Percentiles rank a stretch among this genome's conserved stretches.
Conservation (phyloP, 371 early-diverging fungal genomes). For the Apophysomyces variabilis region DNA sequence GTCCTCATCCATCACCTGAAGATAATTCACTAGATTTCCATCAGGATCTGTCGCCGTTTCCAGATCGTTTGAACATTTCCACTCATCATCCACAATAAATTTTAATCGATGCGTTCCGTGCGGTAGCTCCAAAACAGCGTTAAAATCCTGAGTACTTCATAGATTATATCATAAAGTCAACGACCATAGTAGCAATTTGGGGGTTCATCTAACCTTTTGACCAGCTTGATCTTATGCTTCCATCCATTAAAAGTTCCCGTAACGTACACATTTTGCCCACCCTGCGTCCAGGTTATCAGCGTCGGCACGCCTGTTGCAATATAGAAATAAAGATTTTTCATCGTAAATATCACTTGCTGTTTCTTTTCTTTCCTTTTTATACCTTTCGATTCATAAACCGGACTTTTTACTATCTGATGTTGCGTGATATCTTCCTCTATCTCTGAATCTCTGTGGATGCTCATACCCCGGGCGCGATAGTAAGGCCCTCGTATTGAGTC, state of each 20-base stretch:
- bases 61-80: conserved; percentile 92
- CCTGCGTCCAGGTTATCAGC: conserved; percentile 91
- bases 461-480: conserved; percentile 55
- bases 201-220: conserved; percentile 63
- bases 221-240: conserved; percentile 90
- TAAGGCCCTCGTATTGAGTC: conserved; percentile 55
- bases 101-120: conserved; percentile 95
- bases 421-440: conserved; percentile 33
- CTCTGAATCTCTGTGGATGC: conserved; percentile 47
- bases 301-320: conserved; percentile 63
- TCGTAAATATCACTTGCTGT: neutral
- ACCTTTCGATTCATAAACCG: conserved; percentile 20
- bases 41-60: conserved; percentile 92
- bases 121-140: conserved; percentile 85
- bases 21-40: conserved; percentile 94
- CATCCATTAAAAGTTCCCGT: conserved; percentile 98
- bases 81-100: conserved; percentile 97
- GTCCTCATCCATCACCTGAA: conserved; percentile 77
- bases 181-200: neutral
- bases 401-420: conserved; percentile 5
- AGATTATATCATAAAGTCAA: neutral
- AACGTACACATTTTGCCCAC: conserved; percentile 86
- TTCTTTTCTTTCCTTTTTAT: neutral
- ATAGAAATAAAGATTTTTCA: neutral
- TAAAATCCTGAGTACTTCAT: conserved; percentile 72